Evolutionary conservation across 2,329 filamentous ascomycete species (phyloP).

Genomic region (Decorospora gaudefroyi): DNA sequence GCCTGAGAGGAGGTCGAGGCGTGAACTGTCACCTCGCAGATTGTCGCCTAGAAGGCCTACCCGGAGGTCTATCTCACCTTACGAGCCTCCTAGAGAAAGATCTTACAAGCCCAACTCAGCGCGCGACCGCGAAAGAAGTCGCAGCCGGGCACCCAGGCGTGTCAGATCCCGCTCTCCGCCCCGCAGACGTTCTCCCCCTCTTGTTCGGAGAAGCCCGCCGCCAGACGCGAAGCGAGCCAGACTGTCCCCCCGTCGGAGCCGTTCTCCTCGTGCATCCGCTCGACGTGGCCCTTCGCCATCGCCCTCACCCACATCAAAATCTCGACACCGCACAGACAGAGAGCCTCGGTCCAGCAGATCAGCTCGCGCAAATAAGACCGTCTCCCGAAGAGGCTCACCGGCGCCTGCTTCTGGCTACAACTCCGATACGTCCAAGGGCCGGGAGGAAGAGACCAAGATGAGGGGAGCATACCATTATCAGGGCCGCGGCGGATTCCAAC

Average conservation of each 20-base stretch:
- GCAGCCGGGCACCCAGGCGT: conserved; percentile 32
- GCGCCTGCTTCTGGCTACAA: conserved; percentile 35
- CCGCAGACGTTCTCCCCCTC: conserved; percentile 35
- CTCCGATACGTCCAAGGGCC: conserved; percentile 39
- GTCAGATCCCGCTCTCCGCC: conserved; percentile 41
- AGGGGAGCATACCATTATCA: conserved; percentile 45
- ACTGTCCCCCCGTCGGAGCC: conserved; percentile 26
- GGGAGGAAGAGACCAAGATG: conserved; percentile 40
- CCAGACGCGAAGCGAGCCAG: conserved; percentile 23
- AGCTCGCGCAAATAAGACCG: conserved; percentile 16
- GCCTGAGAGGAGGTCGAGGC: conserved; percentile 37
- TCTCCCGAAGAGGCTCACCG: conserved; percentile 36
- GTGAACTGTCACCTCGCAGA: conserved; percentile 35
- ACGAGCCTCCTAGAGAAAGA: conserved; percentile 28
- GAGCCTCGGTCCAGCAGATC: conserved; percentile 20
- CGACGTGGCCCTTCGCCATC: conserved; percentile 40
- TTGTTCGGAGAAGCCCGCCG: conserved; percentile 33
- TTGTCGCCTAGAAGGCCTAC: conserved; percentile 39
- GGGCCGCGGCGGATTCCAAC: conserved; percentile 54
- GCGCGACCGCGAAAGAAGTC: conserved; percentile 32
- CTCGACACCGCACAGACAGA: conserved; percentile 24
- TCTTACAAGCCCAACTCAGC: conserved; percentile 20
- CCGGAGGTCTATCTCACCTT: conserved; percentile 33
- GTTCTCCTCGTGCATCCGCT: conserved; percentile 31
- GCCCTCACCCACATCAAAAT: conserved; percentile 25